Evolutionary conservation across 805 yeast species (phyloP), one percentile per base, ranked within the genome.

Genomic region (Pichia nanzhaoensis): DNA sequence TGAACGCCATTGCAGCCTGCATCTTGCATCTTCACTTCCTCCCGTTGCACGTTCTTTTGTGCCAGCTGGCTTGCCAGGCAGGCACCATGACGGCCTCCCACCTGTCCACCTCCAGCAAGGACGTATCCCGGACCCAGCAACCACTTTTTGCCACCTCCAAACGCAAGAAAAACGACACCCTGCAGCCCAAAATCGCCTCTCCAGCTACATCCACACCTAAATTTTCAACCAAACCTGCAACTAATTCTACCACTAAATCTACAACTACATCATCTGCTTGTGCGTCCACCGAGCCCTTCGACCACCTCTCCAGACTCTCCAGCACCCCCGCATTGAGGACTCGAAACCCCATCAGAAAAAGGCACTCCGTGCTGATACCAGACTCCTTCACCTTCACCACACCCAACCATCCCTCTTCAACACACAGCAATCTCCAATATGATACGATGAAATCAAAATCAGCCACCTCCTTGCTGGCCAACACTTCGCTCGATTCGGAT

Each of bases 351-450:
- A n/a, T 22, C 10, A 27, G 33, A 18, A 42, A 42, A 17, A 28
- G 45, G 19, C 45, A 42, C 27, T 42, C 45, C 4, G 36, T 42
- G 4, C 13, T 42, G 32, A 34, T 42, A 30, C 33, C 33, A 13
- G 16, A 30, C n/a, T 7, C 22, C 16, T 17, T 34, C 3, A 20
- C 6, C 12, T n/a, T n/a, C n/a, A n/a, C n/a, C n/a, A n/a, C n/a
- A n/a, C n/a, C n/a, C n/a, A n/a, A n/a, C n/a, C n/a, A n/a, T n/a
- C 10, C 28, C 28, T 6, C 28, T 24, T 24, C 28, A n/a, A n/a
- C n/a, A 24, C 28, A 10, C 10, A 10, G 6, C 9, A 10, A 24
- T 10, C 10, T 24, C 28, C 28, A 24, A 7, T 24, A 24, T 24
- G 28, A 24, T 10, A 24, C 28, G 28, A 24, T 10, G 10, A 24